These are phyloP conservation scores for Dictyostelium firmibasis DNA, from an alignment of 78 protist species.

Conservation along the genomic window DNA sequence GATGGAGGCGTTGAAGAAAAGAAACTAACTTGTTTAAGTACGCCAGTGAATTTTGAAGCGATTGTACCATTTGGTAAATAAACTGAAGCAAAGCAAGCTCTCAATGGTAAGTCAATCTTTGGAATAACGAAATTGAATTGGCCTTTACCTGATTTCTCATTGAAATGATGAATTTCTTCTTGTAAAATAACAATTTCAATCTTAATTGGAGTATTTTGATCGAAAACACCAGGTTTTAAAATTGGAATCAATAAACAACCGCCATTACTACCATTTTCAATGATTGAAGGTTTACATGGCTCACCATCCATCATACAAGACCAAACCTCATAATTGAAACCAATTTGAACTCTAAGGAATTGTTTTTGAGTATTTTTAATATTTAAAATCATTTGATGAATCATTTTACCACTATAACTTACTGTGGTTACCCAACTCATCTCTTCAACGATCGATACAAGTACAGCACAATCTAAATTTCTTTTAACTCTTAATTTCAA, in stretches of 20 bases:
- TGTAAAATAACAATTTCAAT: conserved; percentile 45
- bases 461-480: conserved; percentile 49
- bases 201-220: not conserved
- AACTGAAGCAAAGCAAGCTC: conserved; percentile 30
- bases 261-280: not conserved
- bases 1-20: conserved; percentile 10
- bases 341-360: conserved; percentile 21
- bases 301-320: conserved; percentile 50
- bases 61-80: not conserved
- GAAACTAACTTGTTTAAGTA: not conserved
- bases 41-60: not conserved
- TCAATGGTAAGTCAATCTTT: conserved; percentile 45
- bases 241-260: conserved; percentile 27
- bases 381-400: conserved; percentile 26
- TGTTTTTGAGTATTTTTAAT: conserved; percentile 65
- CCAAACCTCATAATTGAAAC: conserved; percentile 48
- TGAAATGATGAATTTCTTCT: not conserved
- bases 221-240: conserved; percentile 32
- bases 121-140: conserved; percentile 26
- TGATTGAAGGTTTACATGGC: conserved; percentile 24
- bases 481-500: conserved; percentile 24
- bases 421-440: conserved; percentile 39
- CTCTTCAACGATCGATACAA: conserved; percentile 36
- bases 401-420: conserved; percentile 18
- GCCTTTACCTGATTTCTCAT: not conserved